Evolutionary conservation across 805 yeast species (phyloP).

Genomic region (Millerozyma acaciae): DNA sequence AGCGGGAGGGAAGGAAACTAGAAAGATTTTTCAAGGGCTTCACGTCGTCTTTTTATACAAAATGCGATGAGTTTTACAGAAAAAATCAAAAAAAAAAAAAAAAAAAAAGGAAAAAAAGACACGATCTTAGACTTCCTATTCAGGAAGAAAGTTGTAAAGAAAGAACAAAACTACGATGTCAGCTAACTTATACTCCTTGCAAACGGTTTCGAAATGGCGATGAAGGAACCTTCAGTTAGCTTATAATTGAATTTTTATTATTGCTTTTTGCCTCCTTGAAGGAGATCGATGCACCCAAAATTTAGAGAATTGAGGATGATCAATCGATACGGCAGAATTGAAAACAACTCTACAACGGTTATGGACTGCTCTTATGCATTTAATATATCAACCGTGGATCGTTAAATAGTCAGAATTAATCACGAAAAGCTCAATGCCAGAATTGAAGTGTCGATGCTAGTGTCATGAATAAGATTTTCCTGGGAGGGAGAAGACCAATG

Average conservation of each 20-base stretch:
- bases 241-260: background rate
- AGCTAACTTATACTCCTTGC: constrained; percentile 21
- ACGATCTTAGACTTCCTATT: constrained; percentile 15
- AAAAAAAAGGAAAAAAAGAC: constrained; percentile 7
- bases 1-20: constrained; percentile 42
- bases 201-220: constrained; percentile 1
- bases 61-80: constrained; percentile 5
- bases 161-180: too few species aligned
- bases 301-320: too few species aligned
- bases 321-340: too few species aligned
- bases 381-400: too few species aligned
- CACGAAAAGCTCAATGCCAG: too few species aligned
- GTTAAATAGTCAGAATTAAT: too few species aligned
- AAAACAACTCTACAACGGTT: too few species aligned
- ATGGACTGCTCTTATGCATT: too few species aligned
- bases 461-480: too few species aligned
- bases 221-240: constrained; percentile 9
- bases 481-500: too few species aligned
- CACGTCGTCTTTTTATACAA: constrained; percentile 4
- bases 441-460: too few species aligned
- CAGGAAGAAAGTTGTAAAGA: constrained; percentile 7
- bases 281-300: too few species aligned
- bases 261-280: constrained; percentile 3
- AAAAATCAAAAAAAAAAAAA: constrained; percentile 9
- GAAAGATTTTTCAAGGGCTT: constrained; percentile 7